phyloP scores from a whole-genome alignment of 148 eudicot genomes.

The Beta vulgaris region DNA sequence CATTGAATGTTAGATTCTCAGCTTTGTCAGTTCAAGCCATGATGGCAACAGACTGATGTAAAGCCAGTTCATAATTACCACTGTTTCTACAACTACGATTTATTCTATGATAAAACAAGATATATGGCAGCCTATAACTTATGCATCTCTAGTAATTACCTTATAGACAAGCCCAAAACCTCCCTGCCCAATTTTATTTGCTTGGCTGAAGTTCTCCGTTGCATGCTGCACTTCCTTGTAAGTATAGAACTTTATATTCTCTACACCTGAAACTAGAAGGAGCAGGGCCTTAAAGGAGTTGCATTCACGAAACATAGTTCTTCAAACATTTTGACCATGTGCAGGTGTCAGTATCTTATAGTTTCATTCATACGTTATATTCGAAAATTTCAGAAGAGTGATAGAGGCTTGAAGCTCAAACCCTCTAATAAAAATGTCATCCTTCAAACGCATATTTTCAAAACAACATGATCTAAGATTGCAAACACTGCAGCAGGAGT shows the following conservation, averaged over 20 bases:
- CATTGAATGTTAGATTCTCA: neutral
- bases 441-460: neutral
- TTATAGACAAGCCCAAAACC: constrained; percentile 89
- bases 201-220: constrained; percentile 49
- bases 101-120: neutral
- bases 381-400: neutral
- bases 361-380: neutral
- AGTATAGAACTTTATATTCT: constrained; percentile 48
- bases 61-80: neutral
- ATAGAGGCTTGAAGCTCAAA: constrained; percentile 5
- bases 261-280: constrained; percentile 32
- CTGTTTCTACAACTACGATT: neutral
- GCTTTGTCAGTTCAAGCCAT: neutral
- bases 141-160: constrained; percentile 35
- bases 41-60: neutral
- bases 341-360: neutral
- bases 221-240: constrained; percentile 60
- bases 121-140: neutral
- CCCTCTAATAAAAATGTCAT: neutral
- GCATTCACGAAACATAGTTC: neutral
- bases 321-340: neutral
- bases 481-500: neutral
- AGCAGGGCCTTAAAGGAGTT: constrained; percentile 1
- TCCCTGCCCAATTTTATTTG: constrained; percentile 74
- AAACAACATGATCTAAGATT: neutral